Evolutionary conservation across 2,329 filamentous ascomycete species (phyloP).

Genomic region (Fusarium caatingaense): DNA sequence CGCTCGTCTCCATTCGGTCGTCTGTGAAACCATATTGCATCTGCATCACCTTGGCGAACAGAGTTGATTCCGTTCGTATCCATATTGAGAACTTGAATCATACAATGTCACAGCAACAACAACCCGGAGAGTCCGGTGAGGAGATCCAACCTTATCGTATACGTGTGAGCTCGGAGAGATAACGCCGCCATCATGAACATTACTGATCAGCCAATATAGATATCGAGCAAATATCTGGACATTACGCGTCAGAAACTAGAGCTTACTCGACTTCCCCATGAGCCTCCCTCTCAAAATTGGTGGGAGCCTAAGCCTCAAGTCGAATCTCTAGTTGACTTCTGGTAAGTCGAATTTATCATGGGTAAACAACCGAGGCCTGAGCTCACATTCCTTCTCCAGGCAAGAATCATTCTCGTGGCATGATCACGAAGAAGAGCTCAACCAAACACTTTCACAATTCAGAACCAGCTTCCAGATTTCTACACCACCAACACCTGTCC

Average conservation of each 20-base stretch:
- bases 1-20: background rate
- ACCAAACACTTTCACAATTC: constrained; percentile 71
- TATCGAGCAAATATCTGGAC: constrained; percentile 74
- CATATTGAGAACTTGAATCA: constrained; percentile 1
- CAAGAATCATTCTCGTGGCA: constrained; percentile 75
- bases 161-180: constrained; percentile 60
- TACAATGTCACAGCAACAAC: constrained; percentile 42
- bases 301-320: constrained; percentile 70
- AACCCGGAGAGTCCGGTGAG: constrained; percentile 48
- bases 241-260: constrained; percentile 75
- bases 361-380: background rate
- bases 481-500: constrained; percentile 56
- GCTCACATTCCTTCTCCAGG: constrained; percentile 54
- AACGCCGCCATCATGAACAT: background rate
- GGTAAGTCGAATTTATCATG: constrained; percentile 55
- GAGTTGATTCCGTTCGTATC: constrained; percentile 1
- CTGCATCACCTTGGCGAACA: constrained; percentile 6
- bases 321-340: constrained; percentile 74
- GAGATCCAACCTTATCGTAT: constrained; percentile 67
- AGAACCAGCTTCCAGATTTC: constrained; percentile 64
- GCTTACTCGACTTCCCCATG: constrained; percentile 72
- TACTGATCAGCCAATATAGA: constrained; percentile 56
- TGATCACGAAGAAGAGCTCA: constrained; percentile 67
- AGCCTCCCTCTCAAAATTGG: constrained; percentile 64
- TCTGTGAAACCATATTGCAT: constrained; percentile 4